Conservation (phyloP, 2,329 filamentous ascomycete species). For the Stachybotrys chlorohalonatus region DNA sequence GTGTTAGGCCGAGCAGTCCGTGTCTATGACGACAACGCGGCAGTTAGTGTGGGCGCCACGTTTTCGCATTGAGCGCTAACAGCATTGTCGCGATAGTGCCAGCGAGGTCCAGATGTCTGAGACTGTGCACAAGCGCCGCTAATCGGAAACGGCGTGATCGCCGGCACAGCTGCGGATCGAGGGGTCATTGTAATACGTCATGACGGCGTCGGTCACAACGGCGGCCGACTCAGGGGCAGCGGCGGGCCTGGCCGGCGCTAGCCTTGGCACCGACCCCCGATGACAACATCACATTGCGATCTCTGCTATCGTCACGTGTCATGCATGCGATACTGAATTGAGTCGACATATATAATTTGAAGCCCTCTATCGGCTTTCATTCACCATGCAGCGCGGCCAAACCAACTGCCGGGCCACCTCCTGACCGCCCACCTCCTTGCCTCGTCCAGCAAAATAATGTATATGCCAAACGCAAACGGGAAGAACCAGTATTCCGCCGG, state of each 20-base stretch:
- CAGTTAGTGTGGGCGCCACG: background rate
- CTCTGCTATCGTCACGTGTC: no score
- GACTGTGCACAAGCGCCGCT: no score
- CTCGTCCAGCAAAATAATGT: background rate
- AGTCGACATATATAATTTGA: no score
- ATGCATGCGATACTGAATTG: no score
- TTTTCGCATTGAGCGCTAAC: background rate
- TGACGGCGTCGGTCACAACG: background rate
- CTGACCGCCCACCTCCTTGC: background rate
- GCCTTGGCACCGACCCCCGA: no score
- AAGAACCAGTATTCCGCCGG: constrained; percentile 71
- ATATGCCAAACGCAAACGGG: constrained; percentile 57
- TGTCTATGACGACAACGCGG: background rate
- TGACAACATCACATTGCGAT: no score
- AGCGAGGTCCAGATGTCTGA: no score
- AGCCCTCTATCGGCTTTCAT: background rate
- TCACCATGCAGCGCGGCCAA: background rate
- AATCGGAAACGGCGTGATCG: background rate
- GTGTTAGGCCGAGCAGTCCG: background rate
- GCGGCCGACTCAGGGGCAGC: no score
- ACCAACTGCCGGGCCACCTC: background rate
- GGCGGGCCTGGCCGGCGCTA: no score
- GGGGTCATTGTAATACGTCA: background rate
- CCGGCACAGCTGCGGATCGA: background rate
- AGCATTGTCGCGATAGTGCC: background rate